phyloP scores from a whole-genome alignment of 139 green algal genomes.

The Chlamydomonas incerta region DNA sequence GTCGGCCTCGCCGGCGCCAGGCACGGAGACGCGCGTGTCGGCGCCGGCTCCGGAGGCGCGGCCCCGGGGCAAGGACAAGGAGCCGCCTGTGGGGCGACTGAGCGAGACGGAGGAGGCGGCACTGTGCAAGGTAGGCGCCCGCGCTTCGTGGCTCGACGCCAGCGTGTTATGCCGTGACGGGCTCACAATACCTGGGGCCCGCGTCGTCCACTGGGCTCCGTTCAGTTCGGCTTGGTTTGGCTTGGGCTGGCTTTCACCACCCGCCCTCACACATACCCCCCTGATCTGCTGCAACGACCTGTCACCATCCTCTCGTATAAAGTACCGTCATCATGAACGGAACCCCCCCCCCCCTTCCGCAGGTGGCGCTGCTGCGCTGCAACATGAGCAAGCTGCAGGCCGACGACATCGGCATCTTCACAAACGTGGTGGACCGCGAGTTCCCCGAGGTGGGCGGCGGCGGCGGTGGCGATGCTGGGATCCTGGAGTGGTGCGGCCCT shows the following conservation, averaged over 20 bases:
- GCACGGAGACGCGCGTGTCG: not conserved
- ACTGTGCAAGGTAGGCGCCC: conserved; percentile 17
- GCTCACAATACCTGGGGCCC: no score
- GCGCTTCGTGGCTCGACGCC: no score
- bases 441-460: conserved; percentile 18
- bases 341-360: not conserved
- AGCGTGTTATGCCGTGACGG: no score
- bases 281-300: no score
- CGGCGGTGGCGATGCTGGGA: no score
- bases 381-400: conserved; percentile 54
- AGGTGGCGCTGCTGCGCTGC: conserved; percentile 50
- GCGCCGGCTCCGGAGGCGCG: not conserved
- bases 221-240: no score
- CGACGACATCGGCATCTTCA: conserved; percentile 40
- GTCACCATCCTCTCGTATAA: no score
- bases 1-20: not conserved
- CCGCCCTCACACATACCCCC: no score
- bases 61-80: not conserved
- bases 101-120: conserved; percentile 29
- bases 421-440: conserved; percentile 27
- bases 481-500: no score
- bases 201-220: no score
- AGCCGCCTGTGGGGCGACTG: conserved; percentile 15
- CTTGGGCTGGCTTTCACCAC: no score
- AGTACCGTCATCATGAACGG: no score